Conservation (phyloP, 495 filamentous ascomycete genomes). For the Aspergillus biplanus region DNA sequence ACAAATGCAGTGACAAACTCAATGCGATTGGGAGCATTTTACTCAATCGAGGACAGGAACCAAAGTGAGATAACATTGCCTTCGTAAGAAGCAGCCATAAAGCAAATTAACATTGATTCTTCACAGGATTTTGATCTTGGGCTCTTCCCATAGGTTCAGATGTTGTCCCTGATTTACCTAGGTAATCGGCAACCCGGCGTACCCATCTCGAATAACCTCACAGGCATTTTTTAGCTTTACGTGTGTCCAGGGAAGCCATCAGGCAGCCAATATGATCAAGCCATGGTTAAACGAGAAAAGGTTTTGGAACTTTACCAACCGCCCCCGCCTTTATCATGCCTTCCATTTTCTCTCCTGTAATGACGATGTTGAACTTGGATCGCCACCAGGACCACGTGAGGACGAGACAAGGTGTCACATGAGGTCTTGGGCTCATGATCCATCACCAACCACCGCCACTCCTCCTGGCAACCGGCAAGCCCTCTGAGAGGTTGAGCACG, state of each 20-base stretch:
- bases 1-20: conserved; percentile 1
- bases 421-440: conserved; percentile 15
- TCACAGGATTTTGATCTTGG: neutral
- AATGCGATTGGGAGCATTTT: neutral
- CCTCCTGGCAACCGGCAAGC: conserved; percentile 7
- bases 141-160: neutral
- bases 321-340: too few relatives aligned
- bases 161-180: neutral
- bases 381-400: conserved; percentile 18
- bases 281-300: neutral
- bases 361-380: neutral
- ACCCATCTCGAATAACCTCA: neutral
- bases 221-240: neutral
- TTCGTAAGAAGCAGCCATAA: neutral
- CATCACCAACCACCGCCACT: neutral
- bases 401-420: conserved; percentile 11
- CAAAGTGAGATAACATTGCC: neutral
- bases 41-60: neutral
- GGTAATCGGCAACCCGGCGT: neutral
- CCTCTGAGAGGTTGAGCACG: conserved; percentile 19
- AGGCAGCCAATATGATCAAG: neutral
- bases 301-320: too few relatives aligned
- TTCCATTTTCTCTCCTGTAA: too few relatives aligned
- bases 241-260: neutral
- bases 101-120: neutral